Percentiles rank a stretch among this genome's conserved stretches.
phyloP scores from a whole-genome alignment of 495 filamentous ascomycete genomes.

The Stereocaulon alpinum region DNA sequence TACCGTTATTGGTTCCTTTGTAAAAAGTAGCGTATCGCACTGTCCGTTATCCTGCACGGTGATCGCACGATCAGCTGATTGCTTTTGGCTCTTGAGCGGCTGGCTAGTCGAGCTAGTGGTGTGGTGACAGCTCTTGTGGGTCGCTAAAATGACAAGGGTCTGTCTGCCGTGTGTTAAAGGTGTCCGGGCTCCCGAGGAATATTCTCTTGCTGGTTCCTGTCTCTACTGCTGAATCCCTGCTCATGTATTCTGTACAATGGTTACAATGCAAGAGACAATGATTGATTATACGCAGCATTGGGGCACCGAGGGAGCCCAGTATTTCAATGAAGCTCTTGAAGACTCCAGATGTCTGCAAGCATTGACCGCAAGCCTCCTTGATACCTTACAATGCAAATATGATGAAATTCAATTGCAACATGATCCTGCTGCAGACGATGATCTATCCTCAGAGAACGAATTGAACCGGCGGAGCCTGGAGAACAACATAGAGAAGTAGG shows the following conservation, averaged over 20 bases:
- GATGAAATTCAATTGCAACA: constrained; percentile 1
- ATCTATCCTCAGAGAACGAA: neutral
- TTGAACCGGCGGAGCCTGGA: neutral
- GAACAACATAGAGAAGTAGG: constrained; percentile 9
- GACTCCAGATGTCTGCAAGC: constrained; percentile 10
- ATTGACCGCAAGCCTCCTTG: constrained; percentile 3
- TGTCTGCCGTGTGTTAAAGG: neutral
- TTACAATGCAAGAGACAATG: neutral
- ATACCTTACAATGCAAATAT: constrained; percentile 6
- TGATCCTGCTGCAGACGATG: neutral
- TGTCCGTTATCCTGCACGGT: neutral
- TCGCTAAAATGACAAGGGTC: neutral
- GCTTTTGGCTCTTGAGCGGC: neutral
- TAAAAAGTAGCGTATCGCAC: neutral
- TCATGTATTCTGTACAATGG: neutral
- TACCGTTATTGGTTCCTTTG: neutral
- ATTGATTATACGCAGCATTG: neutral
- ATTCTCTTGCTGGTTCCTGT: neutral
- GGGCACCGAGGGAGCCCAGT: neutral
- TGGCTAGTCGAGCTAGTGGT: constrained; percentile 3
- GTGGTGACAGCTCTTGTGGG: constrained; percentile 5
- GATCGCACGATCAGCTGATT: neutral
- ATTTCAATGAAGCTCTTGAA: constrained; percentile 6
- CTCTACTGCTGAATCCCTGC: no score
- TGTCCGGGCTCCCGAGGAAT: neutral